Evolutionary conservation across 257 asterid genomes (phyloP).

Genomic region (Plectranthus barbatus): DNA sequence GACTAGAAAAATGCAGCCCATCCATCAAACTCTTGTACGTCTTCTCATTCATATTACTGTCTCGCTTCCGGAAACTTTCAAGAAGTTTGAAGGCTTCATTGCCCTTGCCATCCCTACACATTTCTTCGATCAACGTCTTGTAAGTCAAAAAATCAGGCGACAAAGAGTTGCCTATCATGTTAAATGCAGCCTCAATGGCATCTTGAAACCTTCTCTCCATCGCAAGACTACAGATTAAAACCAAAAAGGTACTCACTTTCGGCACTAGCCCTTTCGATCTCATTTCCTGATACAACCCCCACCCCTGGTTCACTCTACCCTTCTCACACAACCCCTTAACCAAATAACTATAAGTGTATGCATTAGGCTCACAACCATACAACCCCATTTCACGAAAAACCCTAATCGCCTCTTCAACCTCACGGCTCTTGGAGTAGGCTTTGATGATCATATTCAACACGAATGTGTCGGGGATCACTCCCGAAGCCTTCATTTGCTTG

Average conservation of each 20-base stretch:
- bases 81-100: slow-evolving; percentile 64
- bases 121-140: slow-evolving; percentile 71
- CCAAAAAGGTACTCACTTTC: slow-evolving; percentile 43
- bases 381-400: slow-evolving; percentile 87
- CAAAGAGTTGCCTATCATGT: slow-evolving; percentile 53
- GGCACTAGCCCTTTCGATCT: slow-evolving; percentile 56
- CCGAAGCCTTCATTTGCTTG: slow-evolving; percentile 79
- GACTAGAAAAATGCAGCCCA: slow-evolving; percentile 49
- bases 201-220: slow-evolving; percentile 64
- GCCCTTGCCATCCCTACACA: slow-evolving; percentile 83
- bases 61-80: slow-evolving; percentile 60
- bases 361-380: slow-evolving; percentile 81
- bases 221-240: slow-evolving; percentile 71
- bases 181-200: slow-evolving; percentile 48
- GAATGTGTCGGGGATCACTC: slow-evolving; percentile 72
- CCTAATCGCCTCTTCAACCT: slow-evolving; percentile 71
- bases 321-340: slow-evolving; percentile 73
- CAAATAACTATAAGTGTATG: slow-evolving; percentile 63
- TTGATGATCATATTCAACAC: slow-evolving; percentile 80
- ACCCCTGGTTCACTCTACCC: slow-evolving; percentile 62
- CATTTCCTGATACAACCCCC: slow-evolving; percentile 57
- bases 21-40: slow-evolving; percentile 52
- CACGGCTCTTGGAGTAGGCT: slow-evolving; percentile 67
- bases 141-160: slow-evolving; percentile 76
- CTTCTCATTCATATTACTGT: slow-evolving; percentile 71